Evolutionary conservation across 1,284 basidiomycete species (phyloP), one percentile per base, ranked within the genome.

Genomic region (Marasmius sp.): DNA sequence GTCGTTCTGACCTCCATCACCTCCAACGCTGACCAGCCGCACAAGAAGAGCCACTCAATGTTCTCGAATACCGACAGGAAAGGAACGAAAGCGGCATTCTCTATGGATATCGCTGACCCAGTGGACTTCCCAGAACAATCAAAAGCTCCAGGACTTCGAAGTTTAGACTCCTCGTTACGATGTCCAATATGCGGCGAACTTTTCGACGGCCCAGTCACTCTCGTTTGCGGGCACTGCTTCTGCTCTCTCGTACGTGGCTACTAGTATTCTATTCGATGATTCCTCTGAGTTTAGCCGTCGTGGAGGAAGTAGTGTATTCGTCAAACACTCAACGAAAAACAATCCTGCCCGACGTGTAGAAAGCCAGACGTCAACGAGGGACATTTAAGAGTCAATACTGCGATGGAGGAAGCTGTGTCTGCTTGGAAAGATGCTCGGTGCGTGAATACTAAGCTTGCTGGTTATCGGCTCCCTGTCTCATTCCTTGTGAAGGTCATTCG

Each of bases 181-280:
- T 93, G 91, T 68, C 78, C 80, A 20, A 90, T 93, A 57, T 93
- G 91, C 71, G 75, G 82, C 14, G 89, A 93, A 64, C 76, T 89
- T 49, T 89, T 84, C 68, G 83, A 85, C 57, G 90, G 81, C 0
- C 91, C 91, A 8, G 85, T 93, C 41, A 83, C 85, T 7, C 79
- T 93, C 6, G 71, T 74, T 2, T 93, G 91, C 68, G 89, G 88
- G 0, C 91, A 93, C 67, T 86, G 85, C 60, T 93, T 92, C 70
- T 92, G 91, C 74, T 91, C 90, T 18, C 70, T 85, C 68, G 91
- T 92, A 68, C 67, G 87, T 72, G 14, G 10, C 16, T 27, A 12
- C 22, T n/a, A 27, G n/a, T 39, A 4, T 48, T 43, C 2, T 22
- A 4, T 16, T 9, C 49, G 18, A 3, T 58, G 0, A 47, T 6